Base-by-base conservation (phyloP, 306 rosid species). In the Cucurbita argyrosperma region DNA sequence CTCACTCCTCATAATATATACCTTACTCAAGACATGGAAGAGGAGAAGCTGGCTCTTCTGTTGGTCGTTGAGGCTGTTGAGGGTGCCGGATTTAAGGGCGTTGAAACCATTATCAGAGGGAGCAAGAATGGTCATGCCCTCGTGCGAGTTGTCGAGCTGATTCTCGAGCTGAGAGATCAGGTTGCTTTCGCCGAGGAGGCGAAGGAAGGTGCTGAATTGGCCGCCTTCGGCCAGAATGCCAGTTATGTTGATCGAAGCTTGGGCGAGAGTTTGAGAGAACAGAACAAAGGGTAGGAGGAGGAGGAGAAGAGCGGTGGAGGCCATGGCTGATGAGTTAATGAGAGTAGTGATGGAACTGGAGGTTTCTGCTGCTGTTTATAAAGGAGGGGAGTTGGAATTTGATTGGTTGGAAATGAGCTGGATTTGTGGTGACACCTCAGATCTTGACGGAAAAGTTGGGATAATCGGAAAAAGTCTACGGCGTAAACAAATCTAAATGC, bases 91-190 rank as follows among this genome's bases (percentile, higher is more conserved):
- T 19, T 77, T 67, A 57, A 92, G 98, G 76, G 64, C 82, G 43
- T 53, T 80, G 81, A 93, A 93, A 76, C 96, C 98, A 50, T 90
- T 90, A 81, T 93, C 97, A 4, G 98, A 90, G 7, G 98, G 98
- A 0, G 98, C 96, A 3, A 93, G 80, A 77, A 93, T 30, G 0
- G 90, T 83, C 45, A 90, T 30, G 30, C 98, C 97, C 10, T 89
- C 43, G 8, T 93, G 80, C 0, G 84, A 38, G 39, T 85, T 81
- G 52, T 80, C 76, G 74, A 93, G 92, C 64, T 90, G 96, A 78
- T 60, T 84, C 1, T 76, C 60, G 37, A 93, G 83, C 79, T 89
- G 96, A 18, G 10, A 65, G 8, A 46, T 61, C 10, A 80, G 85
- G 74, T 85, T 95, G 4, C 88, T 86, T 6, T 89, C 83, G 4